These are phyloP conservation scores for Maudiozyma barnettii DNA, from an alignment of 805 yeast genomes.

Conservation along the genomic window DNA sequence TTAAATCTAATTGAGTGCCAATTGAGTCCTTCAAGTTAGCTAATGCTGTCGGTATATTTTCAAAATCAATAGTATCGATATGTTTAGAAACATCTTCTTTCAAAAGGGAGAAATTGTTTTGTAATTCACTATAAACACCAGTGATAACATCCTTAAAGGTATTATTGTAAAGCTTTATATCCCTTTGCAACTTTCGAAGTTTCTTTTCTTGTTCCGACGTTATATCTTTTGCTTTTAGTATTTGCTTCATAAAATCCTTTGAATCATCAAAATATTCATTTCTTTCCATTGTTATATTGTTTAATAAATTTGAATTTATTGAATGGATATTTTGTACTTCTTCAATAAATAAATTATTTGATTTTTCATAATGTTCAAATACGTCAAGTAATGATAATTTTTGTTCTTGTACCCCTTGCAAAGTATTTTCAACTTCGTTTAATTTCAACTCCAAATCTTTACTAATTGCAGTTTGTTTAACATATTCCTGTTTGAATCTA, in stretches of 20 bases:
- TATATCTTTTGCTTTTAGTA: conserved; percentile 9
- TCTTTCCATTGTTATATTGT: conserved; percentile 10
- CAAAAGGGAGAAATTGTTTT: no score
- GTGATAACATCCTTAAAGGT: neutral
- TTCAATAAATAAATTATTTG: conserved; percentile 9
- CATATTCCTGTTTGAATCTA: conserved; percentile 34
- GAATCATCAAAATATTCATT: conserved; percentile 10
- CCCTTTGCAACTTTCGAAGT: neutral
- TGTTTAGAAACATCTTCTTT: no score
- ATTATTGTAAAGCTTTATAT: neutral
- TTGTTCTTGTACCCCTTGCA: conserved; percentile 6
- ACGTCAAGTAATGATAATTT: conserved; percentile 5
- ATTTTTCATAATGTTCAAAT: conserved; percentile 13
- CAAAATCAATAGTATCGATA: neutral
- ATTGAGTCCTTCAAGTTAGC: neutral
- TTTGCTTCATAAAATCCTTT: conserved; percentile 9
- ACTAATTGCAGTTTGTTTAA: conserved; percentile 26
- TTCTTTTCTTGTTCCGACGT: conserved; percentile 8
- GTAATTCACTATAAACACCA: neutral
- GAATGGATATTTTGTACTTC: conserved; percentile 13
- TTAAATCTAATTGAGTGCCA: neutral
- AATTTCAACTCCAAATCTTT: conserved; percentile 17
- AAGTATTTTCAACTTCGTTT: conserved; percentile 7
- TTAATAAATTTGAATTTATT: conserved; percentile 9
- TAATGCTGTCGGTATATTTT: neutral